Evolutionary conservation across 805 yeast species (phyloP).

Genomic region (Schizosaccharomyces pombe): ASM294v3 CU329670.1:2885001-2885500

Average conservation of each 20-base stretch:
- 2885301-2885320: too few species aligned
- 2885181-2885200: neutral
- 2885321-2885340: too few species aligned
- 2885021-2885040: neutral
- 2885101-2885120: neutral
- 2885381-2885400: too few species aligned
- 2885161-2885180: neutral
- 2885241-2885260: too few species aligned
- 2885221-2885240: neutral
- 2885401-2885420: too few species aligned
- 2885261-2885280: too few species aligned
- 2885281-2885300: too few species aligned
- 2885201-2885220: neutral
- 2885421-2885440: conserved; percentile 39
- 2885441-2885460: conserved; percentile 60
- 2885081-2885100: neutral
- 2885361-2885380: neutral
- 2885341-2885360: too few species aligned
- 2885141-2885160: neutral
- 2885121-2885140: neutral
- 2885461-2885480: conserved; percentile 55
- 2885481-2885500: conserved; percentile 79
- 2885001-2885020: neutral
- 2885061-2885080: neutral
- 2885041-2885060: neutral